Evolutionary conservation across 148 eudicot species (phyloP).

Genomic region (Vaccinium vitisidaea): DNA sequence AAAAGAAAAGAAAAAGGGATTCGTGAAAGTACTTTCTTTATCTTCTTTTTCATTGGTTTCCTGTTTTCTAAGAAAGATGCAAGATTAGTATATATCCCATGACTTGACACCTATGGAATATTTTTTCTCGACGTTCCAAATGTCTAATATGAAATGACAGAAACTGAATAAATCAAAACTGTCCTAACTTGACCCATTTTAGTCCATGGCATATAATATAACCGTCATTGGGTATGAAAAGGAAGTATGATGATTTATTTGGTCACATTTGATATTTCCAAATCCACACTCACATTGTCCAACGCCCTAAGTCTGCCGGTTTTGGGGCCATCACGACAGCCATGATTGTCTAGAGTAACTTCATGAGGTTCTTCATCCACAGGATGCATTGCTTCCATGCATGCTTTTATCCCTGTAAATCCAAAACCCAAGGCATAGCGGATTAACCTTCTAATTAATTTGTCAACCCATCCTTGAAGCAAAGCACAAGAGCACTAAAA

Average conservation of each 20-base stretch:
- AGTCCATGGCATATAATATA: neutral
- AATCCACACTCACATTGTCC: conserved; percentile 45
- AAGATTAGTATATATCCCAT: neutral
- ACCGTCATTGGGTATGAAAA: neutral
- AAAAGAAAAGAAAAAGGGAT: neutral
- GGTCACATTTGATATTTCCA: conserved; percentile 2
- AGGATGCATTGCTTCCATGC: conserved; percentile 43
- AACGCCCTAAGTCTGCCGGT: conserved; percentile 64
- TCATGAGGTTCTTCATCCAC: conserved; percentile 78
- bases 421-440: neutral
- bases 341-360: conserved; percentile 68
- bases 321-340: conserved; percentile 69
- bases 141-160: neutral
- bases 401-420: conserved; percentile 72
- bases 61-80: neutral
- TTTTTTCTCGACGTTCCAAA: neutral
- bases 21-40: neutral
- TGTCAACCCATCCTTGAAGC: neutral
- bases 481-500: neutral
- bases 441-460: neutral
- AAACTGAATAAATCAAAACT: neutral
- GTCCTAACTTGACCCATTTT: neutral
- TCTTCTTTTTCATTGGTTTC: neutral
- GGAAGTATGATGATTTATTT: neutral
- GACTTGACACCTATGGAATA: neutral